Conservation (phyloP, 306 rosid genomes). For the Elaeagnus macrophylla region DNA sequence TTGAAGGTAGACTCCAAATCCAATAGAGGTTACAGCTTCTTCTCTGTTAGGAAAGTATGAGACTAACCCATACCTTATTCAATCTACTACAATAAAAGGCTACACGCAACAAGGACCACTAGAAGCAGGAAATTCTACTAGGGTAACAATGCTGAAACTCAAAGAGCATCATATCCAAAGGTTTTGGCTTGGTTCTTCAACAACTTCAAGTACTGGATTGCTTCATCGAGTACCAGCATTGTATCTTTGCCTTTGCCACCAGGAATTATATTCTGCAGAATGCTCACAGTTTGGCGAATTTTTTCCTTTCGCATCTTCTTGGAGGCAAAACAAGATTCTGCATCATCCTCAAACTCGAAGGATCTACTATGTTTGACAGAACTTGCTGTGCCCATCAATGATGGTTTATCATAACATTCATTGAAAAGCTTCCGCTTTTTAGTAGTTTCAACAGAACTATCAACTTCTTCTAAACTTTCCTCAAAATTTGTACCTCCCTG, state of each 20-base stretch:
- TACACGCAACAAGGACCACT: no score
- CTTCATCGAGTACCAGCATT: conserved; percentile 53
- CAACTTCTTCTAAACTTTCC: conserved; percentile 34
- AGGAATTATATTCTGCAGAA: conserved; percentile 63
- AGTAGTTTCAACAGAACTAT: conserved; percentile 36
- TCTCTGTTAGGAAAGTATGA: no score
- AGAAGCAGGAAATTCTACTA: no score
- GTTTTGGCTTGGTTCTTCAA: conserved; percentile 42
- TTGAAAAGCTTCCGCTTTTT: conserved; percentile 55
- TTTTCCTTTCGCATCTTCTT: conserved; percentile 35
- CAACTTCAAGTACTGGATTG: conserved; percentile 62
- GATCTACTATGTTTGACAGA: conserved; percentile 29
- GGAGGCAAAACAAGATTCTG: conserved; percentile 38
- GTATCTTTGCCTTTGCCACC: conserved; percentile 78
- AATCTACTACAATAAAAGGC: no score
- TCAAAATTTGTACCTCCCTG: conserved; percentile 27
- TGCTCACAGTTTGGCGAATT: conserved; percentile 45
- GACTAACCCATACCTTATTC: no score
- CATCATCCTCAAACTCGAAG: conserved; percentile 32
- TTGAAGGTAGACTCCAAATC: no score
- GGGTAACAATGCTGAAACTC: conserved; percentile 2
- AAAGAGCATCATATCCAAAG: conserved; percentile 28
- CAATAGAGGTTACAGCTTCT: no score
- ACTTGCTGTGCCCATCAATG: conserved; percentile 29
- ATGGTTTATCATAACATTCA: conserved; percentile 34